Evolutionary conservation across 2,329 filamentous ascomycete genomes (phyloP).

Genomic region (Sodiomyces alkalinus): DNA sequence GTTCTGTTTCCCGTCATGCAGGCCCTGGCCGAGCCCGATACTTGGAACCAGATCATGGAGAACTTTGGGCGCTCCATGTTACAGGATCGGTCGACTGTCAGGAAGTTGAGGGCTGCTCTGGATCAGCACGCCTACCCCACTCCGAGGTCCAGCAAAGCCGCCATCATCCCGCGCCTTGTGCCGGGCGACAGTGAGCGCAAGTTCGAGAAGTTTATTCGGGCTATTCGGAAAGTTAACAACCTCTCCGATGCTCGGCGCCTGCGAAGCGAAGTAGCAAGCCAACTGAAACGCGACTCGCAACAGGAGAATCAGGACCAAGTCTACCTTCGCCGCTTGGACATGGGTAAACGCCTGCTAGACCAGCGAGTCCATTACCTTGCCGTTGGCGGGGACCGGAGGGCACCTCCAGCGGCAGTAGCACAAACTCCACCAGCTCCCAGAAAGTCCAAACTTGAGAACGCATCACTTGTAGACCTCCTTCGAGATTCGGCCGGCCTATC

Average conservation of each 20-base stretch:
- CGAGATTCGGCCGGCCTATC: slow-evolving; percentile 82
- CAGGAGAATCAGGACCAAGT: slow-evolving; percentile 69
- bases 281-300: slow-evolving; percentile 71
- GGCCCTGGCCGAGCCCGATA: slow-evolving; percentile 78
- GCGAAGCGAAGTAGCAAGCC: slow-evolving; percentile 80
- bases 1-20: slow-evolving; percentile 71
- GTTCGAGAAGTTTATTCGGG: slow-evolving; percentile 87
- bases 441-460: slow-evolving; percentile 55
- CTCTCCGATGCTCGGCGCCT: slow-evolving; percentile 86
- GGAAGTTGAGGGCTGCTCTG: slow-evolving; percentile 76
- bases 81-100: slow-evolving; percentile 89
- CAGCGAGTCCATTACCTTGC: slow-evolving; percentile 76
- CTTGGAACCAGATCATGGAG: slow-evolving; percentile 94
- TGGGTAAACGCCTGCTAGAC: slow-evolving; percentile 78
- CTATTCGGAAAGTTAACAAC: slow-evolving; percentile 77
- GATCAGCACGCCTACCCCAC: slow-evolving; percentile 86
- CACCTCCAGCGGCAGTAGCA: slow-evolving; percentile 13
- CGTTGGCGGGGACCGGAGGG: slow-evolving; percentile 40
- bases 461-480: slow-evolving; percentile 70
- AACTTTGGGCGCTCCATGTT: slow-evolving; percentile 73
- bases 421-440: slow-evolving; percentile 15
- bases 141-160: slow-evolving; percentile 47
- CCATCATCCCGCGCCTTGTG: slow-evolving; percentile 62
- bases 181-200: slow-evolving; percentile 78
- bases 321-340: slow-evolving; percentile 79